Base-by-base conservation (phyloP, 31 red algal genomes). In the Odonthalia washingtoniensis region DNA sequence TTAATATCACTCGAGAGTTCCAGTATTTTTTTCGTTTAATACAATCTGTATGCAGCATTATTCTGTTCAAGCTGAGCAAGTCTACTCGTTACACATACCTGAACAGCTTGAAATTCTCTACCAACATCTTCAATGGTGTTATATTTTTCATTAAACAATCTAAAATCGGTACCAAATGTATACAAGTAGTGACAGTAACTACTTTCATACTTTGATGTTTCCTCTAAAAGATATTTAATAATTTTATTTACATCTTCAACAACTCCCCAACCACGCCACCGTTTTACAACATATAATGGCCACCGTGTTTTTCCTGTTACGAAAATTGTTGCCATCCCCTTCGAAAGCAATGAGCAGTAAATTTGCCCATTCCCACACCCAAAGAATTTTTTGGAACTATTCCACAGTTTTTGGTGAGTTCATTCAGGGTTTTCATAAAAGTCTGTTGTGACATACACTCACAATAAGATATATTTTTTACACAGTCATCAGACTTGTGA, bases 211-310 rank as follows among this genome's bases (percentile, higher is more conserved):
- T 36, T 30, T 9, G 67, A 18, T 70, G 67, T 70, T 36, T 70
- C 67, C 67, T 70, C 67, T 18, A 70, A 30, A 34, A 70, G 33
- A 36, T 70, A 70, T 30, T 26, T 70, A 36, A 70, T 70, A 12
- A 70, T 70, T 36, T 6, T 70, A 36, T 70, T 70, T 14, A 70
- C 67, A 70, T 70, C 67, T 9, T 70, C 67, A 6, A 6, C 67
- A 26, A 36, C 28, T 12, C 67, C 67, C 9, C 49, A 57, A 14
- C 49, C 49, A 14, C 49, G 12, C 49, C 49, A 57, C 49, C 49
- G 21, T 57, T 57, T 57, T 14, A 57, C 49, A 57, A 57, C 49
- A 57, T 57, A 9, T 57, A 57, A 21, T 21, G 21, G 49, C 67
- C 67, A 30, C 28, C 67, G 26, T 18, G 9, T 36, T 70, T 30